Percentiles rank a stretch among this genome's conserved stretches.
Evolutionary conservation across 1,284 basidiomycete species (phyloP).

Genomic region (Ustilago lituana): DNA sequence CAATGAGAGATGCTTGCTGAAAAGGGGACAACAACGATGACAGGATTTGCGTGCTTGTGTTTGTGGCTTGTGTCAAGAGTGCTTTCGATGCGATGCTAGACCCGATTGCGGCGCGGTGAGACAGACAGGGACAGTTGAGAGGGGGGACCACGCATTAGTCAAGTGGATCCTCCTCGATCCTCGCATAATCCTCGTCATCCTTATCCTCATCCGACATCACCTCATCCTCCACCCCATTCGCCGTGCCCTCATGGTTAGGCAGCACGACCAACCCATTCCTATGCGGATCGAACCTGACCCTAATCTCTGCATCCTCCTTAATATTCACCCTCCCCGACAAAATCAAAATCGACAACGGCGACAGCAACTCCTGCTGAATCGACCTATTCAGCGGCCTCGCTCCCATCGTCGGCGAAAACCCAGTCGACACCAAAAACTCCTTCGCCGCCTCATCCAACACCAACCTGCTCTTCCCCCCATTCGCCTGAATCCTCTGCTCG

Average conservation of each 20-base stretch:
- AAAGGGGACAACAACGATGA: too few species aligned
- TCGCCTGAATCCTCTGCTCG: conserved; percentile 78
- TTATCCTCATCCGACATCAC: conserved; percentile 63
- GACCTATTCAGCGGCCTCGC: conserved; percentile 90
- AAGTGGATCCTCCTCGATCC: conserved; percentile 54
- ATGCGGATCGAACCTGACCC: conserved; percentile 82
- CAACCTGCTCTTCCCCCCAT: conserved; percentile 79
- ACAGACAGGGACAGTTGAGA: too few species aligned
- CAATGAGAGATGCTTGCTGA: too few species aligned
- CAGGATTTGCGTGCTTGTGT: too few species aligned
- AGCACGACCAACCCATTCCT: conserved; percentile 82
- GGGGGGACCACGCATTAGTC: too few species aligned
- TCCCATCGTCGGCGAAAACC: conserved; percentile 71
- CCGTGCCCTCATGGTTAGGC: conserved; percentile 77
- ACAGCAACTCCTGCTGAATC: conserved; percentile 91
- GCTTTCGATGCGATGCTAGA: too few species aligned
- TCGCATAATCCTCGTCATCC: conserved; percentile 50
- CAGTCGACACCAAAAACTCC: conserved; percentile 74
- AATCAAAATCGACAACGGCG: conserved; percentile 87
- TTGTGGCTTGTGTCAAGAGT: too few species aligned
- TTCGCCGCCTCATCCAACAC: conserved; percentile 80
- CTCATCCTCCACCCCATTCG: conserved; percentile 48
- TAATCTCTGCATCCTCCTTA: conserved; percentile 81
- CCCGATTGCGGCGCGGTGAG: too few species aligned
- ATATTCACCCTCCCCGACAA: conserved; percentile 83